Percentiles rank a stretch among this genome's conserved stretches.
Evolutionary conservation across 2,329 filamentous ascomycete genomes (phyloP).

Genomic region (Aspergillus pseudotamarii): DNA sequence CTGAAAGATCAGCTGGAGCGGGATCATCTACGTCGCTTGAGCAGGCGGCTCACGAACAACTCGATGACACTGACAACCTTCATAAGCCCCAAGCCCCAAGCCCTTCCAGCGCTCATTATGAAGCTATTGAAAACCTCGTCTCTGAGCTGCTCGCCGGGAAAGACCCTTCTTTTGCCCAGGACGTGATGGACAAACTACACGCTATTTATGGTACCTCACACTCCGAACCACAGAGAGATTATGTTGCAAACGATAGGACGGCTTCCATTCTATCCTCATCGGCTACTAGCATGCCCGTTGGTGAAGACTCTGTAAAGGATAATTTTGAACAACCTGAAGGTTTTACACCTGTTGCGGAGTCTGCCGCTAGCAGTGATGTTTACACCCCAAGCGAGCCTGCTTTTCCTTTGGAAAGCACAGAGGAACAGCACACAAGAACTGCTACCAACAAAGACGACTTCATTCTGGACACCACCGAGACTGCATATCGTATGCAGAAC

Average conservation of each 20-base stretch:
- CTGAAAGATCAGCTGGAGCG: not conserved
- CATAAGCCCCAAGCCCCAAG: not conserved
- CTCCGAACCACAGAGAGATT: not conserved
- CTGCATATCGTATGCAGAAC: constrained; percentile 43
- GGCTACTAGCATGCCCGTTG: not conserved
- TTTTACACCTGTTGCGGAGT: not conserved
- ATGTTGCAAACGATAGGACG: not conserved
- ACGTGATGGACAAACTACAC: constrained; percentile 71
- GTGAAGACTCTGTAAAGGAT: not conserved
- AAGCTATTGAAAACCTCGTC: constrained; percentile 70
- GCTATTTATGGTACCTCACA: constrained; percentile 70
- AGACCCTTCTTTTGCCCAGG: constrained; percentile 80
- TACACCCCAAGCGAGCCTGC: no score
- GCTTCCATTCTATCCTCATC: not conserved
- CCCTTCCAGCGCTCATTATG: constrained; percentile 49
- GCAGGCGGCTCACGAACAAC: constrained; percentile 52
- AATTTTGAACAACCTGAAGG: not conserved
- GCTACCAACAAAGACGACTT: constrained; percentile 36
- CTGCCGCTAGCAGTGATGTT: not conserved
- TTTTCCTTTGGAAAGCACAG: constrained; percentile 40
- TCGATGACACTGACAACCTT: not conserved
- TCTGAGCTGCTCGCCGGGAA: constrained; percentile 76
- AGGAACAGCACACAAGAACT: constrained; percentile 34
- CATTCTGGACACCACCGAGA: constrained; percentile 38
- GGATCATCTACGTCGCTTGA: not conserved